A percentile compares a stretch with the other conserved stretches of the same genome.
Conservation (phyloP, 768 basidiomycete species). For the Mrakia frigida region DNA sequence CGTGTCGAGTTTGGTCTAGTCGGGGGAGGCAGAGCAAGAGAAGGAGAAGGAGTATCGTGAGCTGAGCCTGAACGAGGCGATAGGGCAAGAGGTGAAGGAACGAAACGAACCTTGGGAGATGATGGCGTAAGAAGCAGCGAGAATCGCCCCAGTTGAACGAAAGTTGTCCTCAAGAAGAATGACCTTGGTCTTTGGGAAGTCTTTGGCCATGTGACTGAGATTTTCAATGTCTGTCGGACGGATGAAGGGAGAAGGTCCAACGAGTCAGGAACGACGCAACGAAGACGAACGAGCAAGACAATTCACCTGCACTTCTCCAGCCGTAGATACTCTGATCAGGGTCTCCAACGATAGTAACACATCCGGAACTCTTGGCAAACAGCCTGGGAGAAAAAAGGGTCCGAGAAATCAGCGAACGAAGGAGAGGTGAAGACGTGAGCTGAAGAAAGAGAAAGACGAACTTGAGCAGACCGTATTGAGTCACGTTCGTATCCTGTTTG, state of each 20-base stretch:
- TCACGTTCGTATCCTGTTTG: constrained; percentile 67
- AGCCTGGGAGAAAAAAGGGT: constrained; percentile 40
- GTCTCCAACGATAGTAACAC: constrained; percentile 74
- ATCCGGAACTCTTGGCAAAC: neutral
- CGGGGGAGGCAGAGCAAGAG: too few species aligned
- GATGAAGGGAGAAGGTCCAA: too few species aligned
- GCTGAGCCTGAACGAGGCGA: too few species aligned
- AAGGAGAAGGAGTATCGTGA: neutral
- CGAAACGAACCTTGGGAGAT: constrained; percentile 65
- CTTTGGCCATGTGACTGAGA: constrained; percentile 64
- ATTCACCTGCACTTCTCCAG: constrained; percentile 64
- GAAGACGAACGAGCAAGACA: neutral
- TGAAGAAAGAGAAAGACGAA: constrained; percentile 51
- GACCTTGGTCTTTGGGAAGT: constrained; percentile 61
- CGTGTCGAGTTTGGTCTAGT: constrained; percentile 67
- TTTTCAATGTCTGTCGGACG: constrained; percentile 57
- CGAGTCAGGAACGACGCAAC: constrained; percentile 37
- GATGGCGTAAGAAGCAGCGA: constrained; percentile 67
- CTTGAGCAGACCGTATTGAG: constrained; percentile 75
- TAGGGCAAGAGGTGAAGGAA: neutral
- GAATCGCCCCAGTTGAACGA: constrained; percentile 71
- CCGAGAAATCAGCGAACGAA: constrained; percentile 44
- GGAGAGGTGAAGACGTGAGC: neutral
- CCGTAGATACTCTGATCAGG: constrained; percentile 90
- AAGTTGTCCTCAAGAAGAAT: constrained; percentile 82